phyloP scores from a whole-genome alignment of 768 basidiomycete species.

The Tylopilus cervinicoccineus region DNA sequence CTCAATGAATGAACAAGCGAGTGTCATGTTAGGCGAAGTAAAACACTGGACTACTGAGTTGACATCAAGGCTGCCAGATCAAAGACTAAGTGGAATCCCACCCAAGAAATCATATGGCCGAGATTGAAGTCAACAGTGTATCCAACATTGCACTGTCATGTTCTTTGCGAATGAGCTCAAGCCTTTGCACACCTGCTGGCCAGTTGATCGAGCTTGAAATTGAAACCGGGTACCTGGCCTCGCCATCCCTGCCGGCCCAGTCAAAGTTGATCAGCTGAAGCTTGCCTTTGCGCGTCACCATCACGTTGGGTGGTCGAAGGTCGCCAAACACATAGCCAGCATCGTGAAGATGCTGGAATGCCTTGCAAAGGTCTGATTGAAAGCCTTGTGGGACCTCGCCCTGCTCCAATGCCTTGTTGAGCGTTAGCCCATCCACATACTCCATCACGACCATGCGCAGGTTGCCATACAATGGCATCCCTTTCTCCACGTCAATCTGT shows the following conservation, averaged over 20 bases:
- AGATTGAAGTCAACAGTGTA: too few relatives aligned
- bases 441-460: conserved; percentile 41
- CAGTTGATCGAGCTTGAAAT: neutral
- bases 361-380: conserved; percentile 16
- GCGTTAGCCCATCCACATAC: conserved; percentile 21
- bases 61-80: too few relatives aligned
- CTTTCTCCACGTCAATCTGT: conserved; percentile 3
- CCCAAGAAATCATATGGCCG: too few relatives aligned
- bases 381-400: conserved; percentile 10
- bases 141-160: too few relatives aligned
- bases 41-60: too few relatives aligned
- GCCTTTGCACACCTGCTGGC: neutral
- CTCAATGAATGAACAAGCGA: too few relatives aligned
- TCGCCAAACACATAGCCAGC: conserved; percentile 36
- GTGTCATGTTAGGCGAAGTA: too few relatives aligned
- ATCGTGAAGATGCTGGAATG: conserved; percentile 25
- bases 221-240: neutral
- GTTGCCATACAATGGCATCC: conserved; percentile 12
- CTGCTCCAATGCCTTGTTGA: neutral
- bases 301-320: conserved; percentile 32
- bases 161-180: neutral
- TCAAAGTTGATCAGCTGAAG: conserved; percentile 5
- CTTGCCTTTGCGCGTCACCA: conserved; percentile 16
- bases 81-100: too few relatives aligned
- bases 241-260: conserved; percentile 4